Conservation (phyloP, 2,329 filamentous ascomycete genomes). For the Chrysosporium queenslandicum region DNA sequence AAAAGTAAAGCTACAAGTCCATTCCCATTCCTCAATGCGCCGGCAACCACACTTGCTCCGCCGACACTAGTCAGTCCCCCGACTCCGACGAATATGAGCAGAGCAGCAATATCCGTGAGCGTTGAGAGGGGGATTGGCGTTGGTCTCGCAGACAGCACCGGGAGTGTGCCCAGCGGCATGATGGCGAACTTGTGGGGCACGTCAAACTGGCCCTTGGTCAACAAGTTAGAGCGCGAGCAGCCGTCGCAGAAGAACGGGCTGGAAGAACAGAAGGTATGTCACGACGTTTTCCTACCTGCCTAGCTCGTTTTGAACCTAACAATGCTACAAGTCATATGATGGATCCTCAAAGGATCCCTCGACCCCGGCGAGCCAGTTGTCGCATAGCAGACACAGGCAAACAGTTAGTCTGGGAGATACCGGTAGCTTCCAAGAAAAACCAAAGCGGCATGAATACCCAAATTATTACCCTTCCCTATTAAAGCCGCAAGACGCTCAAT, state of each 20-base stretch:
- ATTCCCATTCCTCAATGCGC: conserved; percentile 35
- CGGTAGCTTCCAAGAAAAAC: conserved; percentile 28
- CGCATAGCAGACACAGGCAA: conserved; percentile 42
- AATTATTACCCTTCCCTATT: conserved; percentile 68
- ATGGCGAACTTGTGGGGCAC: conserved; percentile 93
- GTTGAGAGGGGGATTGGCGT: conserved; percentile 61
- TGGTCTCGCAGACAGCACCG: conserved; percentile 51
- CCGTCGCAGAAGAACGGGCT: conserved; percentile 24
- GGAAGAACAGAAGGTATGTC: conserved; percentile 15
- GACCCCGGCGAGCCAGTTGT: conserved; percentile 21
- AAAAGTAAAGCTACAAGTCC: conserved; percentile 23
- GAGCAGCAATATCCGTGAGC: conserved; percentile 69
- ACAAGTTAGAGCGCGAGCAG: conserved; percentile 50
- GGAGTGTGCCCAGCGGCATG: conserved; percentile 69
- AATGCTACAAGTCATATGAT: conserved; percentile 13
- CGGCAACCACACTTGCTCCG: conserved; percentile 62
- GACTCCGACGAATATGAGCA: conserved; percentile 74
- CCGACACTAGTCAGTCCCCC: conserved; percentile 74
- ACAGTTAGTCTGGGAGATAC: conserved; percentile 44
- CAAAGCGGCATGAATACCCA: conserved; percentile 51
- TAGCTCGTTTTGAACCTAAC: conserved; percentile 5
- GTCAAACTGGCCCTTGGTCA: conserved; percentile 65
- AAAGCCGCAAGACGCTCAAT: conserved; percentile 81
- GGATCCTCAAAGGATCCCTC: conserved; percentile 20
- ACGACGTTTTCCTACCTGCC: background rate